These are phyloP conservation scores for Nakazawaea sp. DNA, from an alignment of 805 yeast species.

Conservation along the genomic window DNA sequence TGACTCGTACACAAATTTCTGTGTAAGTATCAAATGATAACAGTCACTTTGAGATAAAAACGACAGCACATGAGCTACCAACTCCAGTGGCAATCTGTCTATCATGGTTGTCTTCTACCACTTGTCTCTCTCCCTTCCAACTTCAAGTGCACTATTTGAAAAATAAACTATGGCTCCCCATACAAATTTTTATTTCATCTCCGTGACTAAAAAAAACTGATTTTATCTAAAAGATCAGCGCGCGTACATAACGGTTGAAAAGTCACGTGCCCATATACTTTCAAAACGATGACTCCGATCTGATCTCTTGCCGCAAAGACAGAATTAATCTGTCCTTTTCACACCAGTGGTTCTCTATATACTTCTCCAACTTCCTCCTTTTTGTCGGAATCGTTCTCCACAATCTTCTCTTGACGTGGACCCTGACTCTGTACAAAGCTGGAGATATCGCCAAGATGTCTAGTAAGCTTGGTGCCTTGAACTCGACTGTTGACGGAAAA, in stretches of 20 bases:
- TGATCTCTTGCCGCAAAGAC: conserved; percentile 23
- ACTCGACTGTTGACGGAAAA: not conserved
- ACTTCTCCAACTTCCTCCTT: conserved; percentile 54
- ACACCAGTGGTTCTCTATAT: conserved; percentile 72
- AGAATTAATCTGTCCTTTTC: conserved; percentile 53
- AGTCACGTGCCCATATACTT: conserved; percentile 2
- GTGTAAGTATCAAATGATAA: conserved; percentile 16
- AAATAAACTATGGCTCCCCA: too few relatives aligned
- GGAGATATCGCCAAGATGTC: conserved; percentile 28
- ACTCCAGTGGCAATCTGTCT: conserved; percentile 19
- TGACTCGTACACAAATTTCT: conserved; percentile 11
- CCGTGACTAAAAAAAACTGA: not conserved
- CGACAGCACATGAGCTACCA: conserved; percentile 14
- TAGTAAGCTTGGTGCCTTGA: conserved; percentile 24
- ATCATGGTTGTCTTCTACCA: too few relatives aligned
- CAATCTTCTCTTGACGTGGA: conserved; percentile 42
- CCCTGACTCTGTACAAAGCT: conserved; percentile 26
- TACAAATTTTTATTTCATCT: too few relatives aligned
- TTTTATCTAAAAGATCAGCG: conserved; percentile 9
- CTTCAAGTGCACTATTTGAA: too few relatives aligned
- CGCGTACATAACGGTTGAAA: too few relatives aligned
- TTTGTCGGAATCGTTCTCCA: conserved; percentile 43
- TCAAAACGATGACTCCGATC: conserved; percentile 12
- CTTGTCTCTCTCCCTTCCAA: too few relatives aligned
- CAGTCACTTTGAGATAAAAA: conserved; percentile 19